Conservation (phyloP, 78 protist genomes). For the Chrysochromulina parva region DNA sequence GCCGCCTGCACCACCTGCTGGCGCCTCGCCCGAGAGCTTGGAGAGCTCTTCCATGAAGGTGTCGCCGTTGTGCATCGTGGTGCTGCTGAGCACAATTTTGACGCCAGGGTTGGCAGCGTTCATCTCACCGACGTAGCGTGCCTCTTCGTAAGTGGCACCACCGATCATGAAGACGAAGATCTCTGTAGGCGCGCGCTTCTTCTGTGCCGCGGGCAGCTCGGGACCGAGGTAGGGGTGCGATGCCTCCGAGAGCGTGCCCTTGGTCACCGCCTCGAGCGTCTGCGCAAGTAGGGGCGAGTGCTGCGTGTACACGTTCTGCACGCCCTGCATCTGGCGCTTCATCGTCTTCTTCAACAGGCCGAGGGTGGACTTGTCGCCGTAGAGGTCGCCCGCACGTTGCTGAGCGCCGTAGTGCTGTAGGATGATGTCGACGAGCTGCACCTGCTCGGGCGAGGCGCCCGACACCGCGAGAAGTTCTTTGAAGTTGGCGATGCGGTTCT, state of each 20-base stretch:
- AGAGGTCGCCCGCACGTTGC: slow-evolving; percentile 72
- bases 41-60: slow-evolving; percentile 12
- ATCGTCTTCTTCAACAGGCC: slow-evolving; percentile 2
- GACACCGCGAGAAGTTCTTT: background rate
- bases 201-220: background rate
- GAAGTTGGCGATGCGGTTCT: background rate
- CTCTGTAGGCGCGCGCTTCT: background rate
- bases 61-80: slow-evolving; percentile 62
- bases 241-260: slow-evolving; percentile 55
- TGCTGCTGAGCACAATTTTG: slow-evolving; percentile 77
- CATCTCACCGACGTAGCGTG: slow-evolving; percentile 59
- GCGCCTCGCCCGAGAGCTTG: no score
- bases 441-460: slow-evolving; percentile 22
- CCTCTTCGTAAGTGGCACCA: slow-evolving; percentile 94
- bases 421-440: slow-evolving; percentile 25
- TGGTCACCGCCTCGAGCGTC: slow-evolving; percentile 56
- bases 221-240: slow-evolving; percentile 48
- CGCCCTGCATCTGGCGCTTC: slow-evolving; percentile 69
- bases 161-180: background rate
- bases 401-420: slow-evolving; percentile 76
- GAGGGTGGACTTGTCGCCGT: slow-evolving; percentile 58
- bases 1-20: no score
- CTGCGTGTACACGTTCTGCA: slow-evolving; percentile 89
- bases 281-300: slow-evolving; percentile 78
- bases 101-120: slow-evolving; percentile 48